Evolutionary conservation across 208 protist species (phyloP), one percentile per base, ranked within the genome.

Genomic region (Novymonas esmeraldas): DNA sequence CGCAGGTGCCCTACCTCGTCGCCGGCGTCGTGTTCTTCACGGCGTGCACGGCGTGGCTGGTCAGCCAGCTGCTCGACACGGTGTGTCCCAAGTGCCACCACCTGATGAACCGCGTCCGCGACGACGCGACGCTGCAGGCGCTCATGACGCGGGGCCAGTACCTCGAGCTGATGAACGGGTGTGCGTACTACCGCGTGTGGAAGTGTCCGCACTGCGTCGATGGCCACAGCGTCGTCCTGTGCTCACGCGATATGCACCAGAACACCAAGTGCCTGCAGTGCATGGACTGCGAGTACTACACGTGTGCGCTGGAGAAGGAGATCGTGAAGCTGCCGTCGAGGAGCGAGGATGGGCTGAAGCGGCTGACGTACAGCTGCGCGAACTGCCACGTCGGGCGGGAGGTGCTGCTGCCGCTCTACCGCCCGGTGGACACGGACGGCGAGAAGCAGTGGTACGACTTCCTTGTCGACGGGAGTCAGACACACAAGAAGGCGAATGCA

Each of bases 211-310:
- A 90, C 58, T 92, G 85, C 70, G 52, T 71, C 29, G 70, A 73
- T 14, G 81, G 78, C 29, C 65, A 84, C 51, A 76, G 79, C 48
- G 82, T 92, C 14, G 72, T 84, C 39, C 69, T 95, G 14, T 80
- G 70, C 62, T 91, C 84, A n/a, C 82, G 90, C 22, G 87, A 95
- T 57, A 68, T 93, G 61, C 87, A 95, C 59, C 86, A 95, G 58
- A 93, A 78, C 76, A 86, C 70, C 11, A 70, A 72, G 54, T 95
- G 90, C 75, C 70, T 95, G 52, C 73, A 93, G 76, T 95, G 90
- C 61, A 83, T 91, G 70, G 87, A 95, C 65, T 95, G 90, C 58
- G 65, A 95, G 42, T 93, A 92, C 73, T 92, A 95, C 82, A 95
- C 90, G 9, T 89, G 84, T 51, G 66, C 74, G 38, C 64, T 93